These are phyloP conservation scores for Diaporthe citri DNA, from an alignment of 2,329 filamentous ascomycete species.

Conservation along the genomic window DNA sequence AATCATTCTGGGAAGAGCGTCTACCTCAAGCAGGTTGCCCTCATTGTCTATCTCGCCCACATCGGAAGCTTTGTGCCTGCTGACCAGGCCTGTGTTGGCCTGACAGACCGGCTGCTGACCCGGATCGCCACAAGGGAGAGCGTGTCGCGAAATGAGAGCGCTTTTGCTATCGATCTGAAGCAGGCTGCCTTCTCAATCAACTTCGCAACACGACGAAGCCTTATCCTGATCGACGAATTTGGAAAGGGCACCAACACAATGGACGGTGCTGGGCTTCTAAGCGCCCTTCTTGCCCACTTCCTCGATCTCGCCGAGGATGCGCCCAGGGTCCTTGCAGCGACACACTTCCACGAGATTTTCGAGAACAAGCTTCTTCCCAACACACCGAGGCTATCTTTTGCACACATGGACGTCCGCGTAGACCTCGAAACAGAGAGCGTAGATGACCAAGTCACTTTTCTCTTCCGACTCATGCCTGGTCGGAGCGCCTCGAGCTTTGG, in stretches of 20 bases:
- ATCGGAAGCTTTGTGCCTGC: slow-evolving; percentile 94
- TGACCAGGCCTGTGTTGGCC: slow-evolving; percentile 78
- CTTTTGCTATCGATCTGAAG: slow-evolving; percentile 83
- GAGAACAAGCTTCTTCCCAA: slow-evolving; percentile 69
- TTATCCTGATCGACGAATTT: slow-evolving; percentile 95
- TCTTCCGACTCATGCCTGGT: slow-evolving; percentile 78
- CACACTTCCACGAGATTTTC: slow-evolving; percentile 80
- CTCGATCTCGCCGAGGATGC: slow-evolving; percentile 57
- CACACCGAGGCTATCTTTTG: slow-evolving; percentile 67
- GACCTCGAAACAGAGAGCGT: slow-evolving; percentile 62
- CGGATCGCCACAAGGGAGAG: slow-evolving; percentile 82
- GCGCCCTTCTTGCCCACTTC: slow-evolving; percentile 70
- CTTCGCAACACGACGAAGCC: slow-evolving; percentile 79
- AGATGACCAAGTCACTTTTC: slow-evolving; percentile 77
- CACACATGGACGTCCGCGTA: slow-evolving; percentile 79
- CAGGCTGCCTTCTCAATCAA: slow-evolving; percentile 84
- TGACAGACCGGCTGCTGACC: slow-evolving; percentile 94
- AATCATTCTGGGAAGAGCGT: slow-evolving; percentile 98
- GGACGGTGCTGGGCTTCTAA: slow-evolving; percentile 70
- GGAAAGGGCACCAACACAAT: slow-evolving; percentile 72
- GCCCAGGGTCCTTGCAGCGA: slow-evolving; percentile 72
- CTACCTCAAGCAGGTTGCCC: slow-evolving; percentile 91
- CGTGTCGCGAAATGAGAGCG: slow-evolving; percentile 69
- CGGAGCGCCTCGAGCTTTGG: slow-evolving; percentile 87
- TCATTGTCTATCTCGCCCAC: slow-evolving; percentile 93